Evolutionary conservation across 179 eudicot species (phyloP).

Genomic region (Carnegiea gigantea): DNA sequence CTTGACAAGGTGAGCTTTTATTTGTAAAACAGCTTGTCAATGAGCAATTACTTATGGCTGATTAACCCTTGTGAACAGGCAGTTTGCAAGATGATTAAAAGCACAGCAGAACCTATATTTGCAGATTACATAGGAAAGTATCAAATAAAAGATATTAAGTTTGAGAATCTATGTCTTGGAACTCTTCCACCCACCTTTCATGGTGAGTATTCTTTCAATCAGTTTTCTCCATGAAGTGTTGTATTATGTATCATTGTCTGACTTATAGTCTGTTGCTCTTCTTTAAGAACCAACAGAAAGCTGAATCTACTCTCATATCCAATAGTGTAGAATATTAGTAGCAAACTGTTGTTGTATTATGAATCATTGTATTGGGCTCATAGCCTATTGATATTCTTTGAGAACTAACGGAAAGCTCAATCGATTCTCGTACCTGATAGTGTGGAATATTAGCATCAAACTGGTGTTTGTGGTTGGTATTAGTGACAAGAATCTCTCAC

Average conservation of each 20-base stretch:
- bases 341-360: no score
- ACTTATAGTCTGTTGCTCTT: background rate
- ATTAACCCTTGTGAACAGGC: constrained; percentile 43
- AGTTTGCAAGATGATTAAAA: constrained; percentile 55
- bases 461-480: background rate
- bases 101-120: constrained; percentile 54
- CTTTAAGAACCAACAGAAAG: background rate
- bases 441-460: constrained; percentile 3
- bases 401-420: background rate
- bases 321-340: no score
- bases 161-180: constrained; percentile 73
- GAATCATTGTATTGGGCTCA: background rate
- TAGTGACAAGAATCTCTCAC: background rate
- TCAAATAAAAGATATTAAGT: constrained; percentile 64
- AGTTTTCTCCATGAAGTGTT: background rate
- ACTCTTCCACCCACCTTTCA: constrained; percentile 80
- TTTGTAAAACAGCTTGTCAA: background rate
- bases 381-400: background rate
- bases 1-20: constrained; percentile 65
- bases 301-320: background rate
- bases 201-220: constrained; percentile 45
- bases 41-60: constrained; percentile 8
- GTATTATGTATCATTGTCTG: background rate
- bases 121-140: constrained; percentile 73
- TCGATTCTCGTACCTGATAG: background rate